Evolutionary conservation across 352 stramenopile genomes (phyloP), one percentile per base, ranked within the genome.

Genomic region (Globisporangium mamillatum): DNA sequence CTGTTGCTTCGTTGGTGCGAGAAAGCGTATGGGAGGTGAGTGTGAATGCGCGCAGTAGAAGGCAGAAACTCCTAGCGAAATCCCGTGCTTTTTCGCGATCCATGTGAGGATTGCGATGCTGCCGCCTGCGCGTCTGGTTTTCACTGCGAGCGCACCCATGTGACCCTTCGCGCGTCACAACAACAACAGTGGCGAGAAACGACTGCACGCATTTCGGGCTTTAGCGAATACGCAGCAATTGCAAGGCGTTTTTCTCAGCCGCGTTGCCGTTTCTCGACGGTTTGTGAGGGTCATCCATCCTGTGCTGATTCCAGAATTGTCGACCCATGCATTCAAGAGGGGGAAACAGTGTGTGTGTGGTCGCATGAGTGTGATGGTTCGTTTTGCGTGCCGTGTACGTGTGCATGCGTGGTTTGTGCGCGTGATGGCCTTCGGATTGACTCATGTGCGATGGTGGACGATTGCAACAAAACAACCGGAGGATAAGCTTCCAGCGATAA

Each of bases 131-230:
- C 41, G 2, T 50, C 41, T 50, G 16, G 41, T 52, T 52, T 24
- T 52, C 44, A 24, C 44, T 52, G 1, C 5, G 4, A 32, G 32
- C 8, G 32, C 32, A 38, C 32, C 32, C 32, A 46, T 5, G 29
- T 27, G 55, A 60, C 55, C 20, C 55, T 60, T 60, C 55, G 55
- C 54, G 55, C 29, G 55, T 60, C 54, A 41, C 54, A 60, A 5
- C 54, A 60, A 12, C 24, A 59, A 38, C 29, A 32, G 29, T 32
- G 29, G 52, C 24, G 24, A 58, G 52, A 58, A 36, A 24, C 12
- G 22, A 34, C 29, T 34, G 24, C 24, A 10, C 9, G 20, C 9
- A 22, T 20, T 22, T 56, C 20, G 52, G 50, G 29, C 34, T 38
- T 38, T 38, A 7, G 32, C 8, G 32, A 32, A 8, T 32, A 32